Percentiles rank a stretch among this genome's conserved stretches.
Conservation (phyloP, 1,284 basidiomycete genomes). For the Ceratobasidium sp. region DNA sequence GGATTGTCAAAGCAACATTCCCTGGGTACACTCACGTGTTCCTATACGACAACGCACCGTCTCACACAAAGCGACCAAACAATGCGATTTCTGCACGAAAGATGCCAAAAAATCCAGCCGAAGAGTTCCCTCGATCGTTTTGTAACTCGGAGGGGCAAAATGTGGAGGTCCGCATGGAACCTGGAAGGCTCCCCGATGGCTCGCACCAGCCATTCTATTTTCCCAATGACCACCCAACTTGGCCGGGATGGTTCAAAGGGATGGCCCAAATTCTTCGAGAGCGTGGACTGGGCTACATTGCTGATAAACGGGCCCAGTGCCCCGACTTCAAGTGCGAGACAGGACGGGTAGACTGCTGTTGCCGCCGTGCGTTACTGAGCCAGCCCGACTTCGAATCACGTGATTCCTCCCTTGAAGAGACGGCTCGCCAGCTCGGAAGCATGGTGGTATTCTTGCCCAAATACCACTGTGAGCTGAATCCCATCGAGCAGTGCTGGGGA, state of each 20-base stretch:
- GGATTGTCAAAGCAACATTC: slow-evolving; percentile 49
- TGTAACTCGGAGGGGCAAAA: not conserved
- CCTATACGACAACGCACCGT: slow-evolving; percentile 52
- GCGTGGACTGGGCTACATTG: slow-evolving; percentile 36
- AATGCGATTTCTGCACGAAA: slow-evolving; percentile 48
- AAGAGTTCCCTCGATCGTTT: not conserved
- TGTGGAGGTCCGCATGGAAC: slow-evolving; percentile 43
- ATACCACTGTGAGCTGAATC: slow-evolving; percentile 8
- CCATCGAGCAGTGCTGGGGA: slow-evolving; percentile 21
- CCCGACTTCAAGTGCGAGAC: slow-evolving; percentile 23
- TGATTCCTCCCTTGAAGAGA: slow-evolving; percentile 6
- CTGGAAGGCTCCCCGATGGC: slow-evolving; percentile 46
- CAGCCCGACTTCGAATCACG: slow-evolving; percentile 36
- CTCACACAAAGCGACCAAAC: slow-evolving; percentile 50
- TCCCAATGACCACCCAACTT: slow-evolving; percentile 45
- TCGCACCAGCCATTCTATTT: slow-evolving; percentile 50
- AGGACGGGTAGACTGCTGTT: slow-evolving; percentile 18
- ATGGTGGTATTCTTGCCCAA: not conserved
- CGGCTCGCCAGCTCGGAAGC: not conserved
- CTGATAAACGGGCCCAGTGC: slow-evolving; percentile 7
- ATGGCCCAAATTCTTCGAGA: slow-evolving; percentile 17
- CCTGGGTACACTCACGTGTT: slow-evolving; percentile 47
- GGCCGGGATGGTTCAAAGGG: slow-evolving; percentile 13
- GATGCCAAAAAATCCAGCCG: slow-evolving; percentile 47
- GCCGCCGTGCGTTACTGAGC: not conserved